These are phyloP conservation scores for Lotus japonicus DNA, from an alignment of 306 rosid genomes.

Conservation along the genomic window DNA sequence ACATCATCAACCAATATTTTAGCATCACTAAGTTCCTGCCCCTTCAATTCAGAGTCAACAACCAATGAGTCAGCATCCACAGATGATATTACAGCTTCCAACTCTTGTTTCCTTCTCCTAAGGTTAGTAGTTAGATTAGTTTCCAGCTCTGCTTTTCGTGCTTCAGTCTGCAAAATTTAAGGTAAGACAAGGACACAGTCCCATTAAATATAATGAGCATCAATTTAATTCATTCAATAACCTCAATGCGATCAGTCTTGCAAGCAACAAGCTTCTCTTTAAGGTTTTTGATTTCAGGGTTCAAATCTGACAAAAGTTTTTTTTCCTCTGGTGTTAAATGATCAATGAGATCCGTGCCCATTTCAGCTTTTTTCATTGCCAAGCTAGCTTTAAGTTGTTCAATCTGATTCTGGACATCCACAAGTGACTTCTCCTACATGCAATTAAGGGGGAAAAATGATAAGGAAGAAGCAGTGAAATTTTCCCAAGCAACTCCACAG, in stretches of 20 bases:
- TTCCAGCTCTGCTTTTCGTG: constrained; percentile 92
- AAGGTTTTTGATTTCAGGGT: constrained; percentile 80
- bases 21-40: constrained; percentile 68
- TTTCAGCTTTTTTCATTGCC: constrained; percentile 75
- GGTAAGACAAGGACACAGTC: constrained; percentile 9
- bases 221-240: constrained; percentile 27
- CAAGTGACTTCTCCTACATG: constrained; percentile 83
- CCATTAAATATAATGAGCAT: neutral
- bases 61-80: constrained; percentile 54
- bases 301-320: constrained; percentile 67
- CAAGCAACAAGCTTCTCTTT: constrained; percentile 79
- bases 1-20: constrained; percentile 65
- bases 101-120: constrained; percentile 86
- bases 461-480: constrained; percentile 5
- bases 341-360: constrained; percentile 95
- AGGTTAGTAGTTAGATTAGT: constrained; percentile 95
- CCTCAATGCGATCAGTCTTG: constrained; percentile 94
- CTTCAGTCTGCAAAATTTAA: constrained; percentile 60
- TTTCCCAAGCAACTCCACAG: neutral
- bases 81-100: constrained; percentile 70
- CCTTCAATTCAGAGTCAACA: constrained; percentile 62
- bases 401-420: constrained; percentile 74
- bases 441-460: constrained; percentile 24
- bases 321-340: constrained; percentile 89
- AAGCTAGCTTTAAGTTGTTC: constrained; percentile 83